Percentiles rank a stretch among this genome's conserved stretches.
phyloP scores from a whole-genome alignment of 139 green algal species.

The Ettlia oleoabundans region DNA sequence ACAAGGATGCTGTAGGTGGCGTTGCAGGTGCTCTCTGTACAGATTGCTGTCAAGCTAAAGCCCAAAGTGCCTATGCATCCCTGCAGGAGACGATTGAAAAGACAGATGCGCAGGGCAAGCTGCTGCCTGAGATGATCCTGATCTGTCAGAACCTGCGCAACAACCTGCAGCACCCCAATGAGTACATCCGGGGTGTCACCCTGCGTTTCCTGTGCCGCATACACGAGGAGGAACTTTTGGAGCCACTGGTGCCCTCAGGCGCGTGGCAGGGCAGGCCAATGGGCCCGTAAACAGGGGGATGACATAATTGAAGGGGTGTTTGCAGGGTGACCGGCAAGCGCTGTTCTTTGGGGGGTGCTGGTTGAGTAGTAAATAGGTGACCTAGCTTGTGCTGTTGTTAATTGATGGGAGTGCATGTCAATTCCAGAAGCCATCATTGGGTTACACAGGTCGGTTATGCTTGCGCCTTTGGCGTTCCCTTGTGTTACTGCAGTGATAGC shows the following conservation, averaged over 20 bases:
- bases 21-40: too few relatives aligned
- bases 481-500: constrained; percentile 44
- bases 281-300: neutral
- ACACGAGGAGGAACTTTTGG: constrained; percentile 96
- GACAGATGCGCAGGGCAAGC: constrained; percentile 92
- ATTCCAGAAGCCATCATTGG: too few relatives aligned
- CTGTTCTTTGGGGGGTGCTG: too few relatives aligned
- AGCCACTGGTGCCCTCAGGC: constrained; percentile 92
- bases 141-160: constrained; percentile 99
- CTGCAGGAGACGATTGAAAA: constrained; percentile 98
- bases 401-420: neutral
- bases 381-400: neutral
- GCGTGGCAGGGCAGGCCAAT: too few relatives aligned
- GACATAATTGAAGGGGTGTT: neutral
- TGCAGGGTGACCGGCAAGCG: too few relatives aligned
- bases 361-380: too few relatives aligned
- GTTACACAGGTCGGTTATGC: too few relatives aligned
- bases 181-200: constrained; percentile 97
- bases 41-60: neutral
- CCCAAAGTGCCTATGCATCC: neutral
- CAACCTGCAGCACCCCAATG: constrained; percentile 99
- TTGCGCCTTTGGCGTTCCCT: too few relatives aligned
- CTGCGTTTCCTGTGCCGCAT: constrained; percentile 98
- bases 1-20: too few relatives aligned
- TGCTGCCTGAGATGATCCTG: constrained; percentile 99